Percentiles rank a stretch among this genome's conserved stretches.
Evolutionary conservation across 1,284 basidiomycete species (phyloP).

Genomic region (Taiwanofungus camphoratus): DNA sequence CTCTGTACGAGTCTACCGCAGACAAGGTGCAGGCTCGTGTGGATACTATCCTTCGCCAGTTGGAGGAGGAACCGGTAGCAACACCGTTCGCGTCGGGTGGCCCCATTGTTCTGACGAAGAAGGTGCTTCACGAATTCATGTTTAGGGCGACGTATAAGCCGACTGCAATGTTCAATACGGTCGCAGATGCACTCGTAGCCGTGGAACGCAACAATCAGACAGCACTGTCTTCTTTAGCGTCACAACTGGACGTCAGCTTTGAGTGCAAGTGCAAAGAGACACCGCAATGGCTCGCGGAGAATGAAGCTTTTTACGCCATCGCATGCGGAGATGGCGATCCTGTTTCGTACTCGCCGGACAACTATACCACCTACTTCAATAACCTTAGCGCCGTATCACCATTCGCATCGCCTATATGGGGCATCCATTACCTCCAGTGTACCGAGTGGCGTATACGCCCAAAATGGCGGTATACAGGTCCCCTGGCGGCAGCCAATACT

Average conservation of each 20-base stretch:
- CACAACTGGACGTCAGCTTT: constrained; percentile 20
- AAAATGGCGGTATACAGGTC: constrained; percentile 16
- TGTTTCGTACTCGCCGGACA: constrained; percentile 16
- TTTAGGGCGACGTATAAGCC: constrained; percentile 34
- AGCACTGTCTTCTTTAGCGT: constrained; percentile 23
- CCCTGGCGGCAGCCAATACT: constrained; percentile 15
- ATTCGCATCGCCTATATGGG: constrained; percentile 22
- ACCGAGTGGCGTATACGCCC: constrained; percentile 13
- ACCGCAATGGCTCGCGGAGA: constrained; percentile 10
- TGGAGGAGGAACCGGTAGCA: constrained; percentile 27
- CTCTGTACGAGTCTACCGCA: constrained; percentile 32
- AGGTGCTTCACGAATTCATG: constrained; percentile 20
- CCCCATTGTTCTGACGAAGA: constrained; percentile 11
- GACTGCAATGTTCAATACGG: constrained; percentile 24
- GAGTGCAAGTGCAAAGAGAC: constrained; percentile 25
- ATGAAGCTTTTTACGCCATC: constrained; percentile 29
- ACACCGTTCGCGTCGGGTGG: constrained; percentile 13
- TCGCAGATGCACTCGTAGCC: constrained; percentile 34
- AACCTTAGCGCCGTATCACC: constrained; percentile 30
- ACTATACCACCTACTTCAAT: constrained; percentile 16
- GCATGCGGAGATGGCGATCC: constrained; percentile 37
- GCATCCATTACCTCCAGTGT: constrained; percentile 10
- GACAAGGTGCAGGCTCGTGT: constrained; percentile 22
- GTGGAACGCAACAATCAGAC: constrained; percentile 32
- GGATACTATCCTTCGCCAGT: constrained; percentile 19